phyloP scores from a whole-genome alignment of 139 green algal genomes.

The Coelastrella sp. region DNA sequence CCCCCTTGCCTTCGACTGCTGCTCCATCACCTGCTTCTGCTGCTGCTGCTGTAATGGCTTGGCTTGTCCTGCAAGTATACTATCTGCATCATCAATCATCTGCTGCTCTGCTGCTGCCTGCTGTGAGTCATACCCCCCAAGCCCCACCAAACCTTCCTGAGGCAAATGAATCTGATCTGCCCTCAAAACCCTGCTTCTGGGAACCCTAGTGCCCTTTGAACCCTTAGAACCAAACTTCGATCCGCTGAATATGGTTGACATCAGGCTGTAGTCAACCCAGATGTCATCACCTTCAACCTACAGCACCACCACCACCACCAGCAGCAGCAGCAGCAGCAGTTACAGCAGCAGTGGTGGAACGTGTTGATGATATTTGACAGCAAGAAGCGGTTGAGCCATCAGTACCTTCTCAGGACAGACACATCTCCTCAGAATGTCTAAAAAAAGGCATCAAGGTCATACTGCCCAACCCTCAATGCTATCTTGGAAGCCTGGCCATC shows the following conservation, averaged over 20 bases:
- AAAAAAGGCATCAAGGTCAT: too few relatives aligned
- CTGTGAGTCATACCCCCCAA: not conserved
- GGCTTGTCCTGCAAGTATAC: not conserved
- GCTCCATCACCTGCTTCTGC: not conserved
- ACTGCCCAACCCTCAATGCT: too few relatives aligned
- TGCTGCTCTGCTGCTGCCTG: conserved; percentile 21
- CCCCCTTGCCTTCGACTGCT: not conserved
- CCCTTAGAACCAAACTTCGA: not conserved
- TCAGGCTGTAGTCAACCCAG: not conserved
- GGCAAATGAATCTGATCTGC: not conserved
- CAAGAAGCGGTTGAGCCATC: too few relatives aligned
- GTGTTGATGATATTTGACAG: not conserved
- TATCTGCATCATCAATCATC: conserved; percentile 6
- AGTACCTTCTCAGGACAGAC: too few relatives aligned
- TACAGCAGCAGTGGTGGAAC: not conserved
- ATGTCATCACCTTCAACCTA: not conserved
- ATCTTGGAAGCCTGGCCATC: too few relatives aligned
- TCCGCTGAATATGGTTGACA: not conserved
- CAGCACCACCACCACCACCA: not conserved
- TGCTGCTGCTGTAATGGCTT: conserved; percentile 1
- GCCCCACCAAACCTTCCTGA: not conserved
- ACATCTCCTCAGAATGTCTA: too few relatives aligned
- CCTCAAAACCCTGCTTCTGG: not conserved
- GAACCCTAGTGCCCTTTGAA: not conserved
- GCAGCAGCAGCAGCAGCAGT: conserved; percentile 3